Evolutionary conservation across 768 basidiomycete species (phyloP).

Genomic region (Tylopilus subfusipes): DNA sequence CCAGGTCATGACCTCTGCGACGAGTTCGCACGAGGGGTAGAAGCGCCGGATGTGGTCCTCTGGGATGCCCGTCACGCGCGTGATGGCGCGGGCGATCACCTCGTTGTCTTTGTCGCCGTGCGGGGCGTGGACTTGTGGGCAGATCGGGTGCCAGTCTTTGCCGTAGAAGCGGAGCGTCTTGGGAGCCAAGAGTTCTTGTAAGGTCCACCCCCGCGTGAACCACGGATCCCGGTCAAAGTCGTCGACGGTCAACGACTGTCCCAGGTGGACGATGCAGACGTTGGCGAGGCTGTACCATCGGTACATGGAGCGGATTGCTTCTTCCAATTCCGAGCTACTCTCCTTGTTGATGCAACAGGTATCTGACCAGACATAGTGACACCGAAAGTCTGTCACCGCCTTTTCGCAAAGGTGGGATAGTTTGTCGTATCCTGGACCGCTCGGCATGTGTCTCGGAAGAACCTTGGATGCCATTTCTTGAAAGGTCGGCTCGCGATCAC

Average conservation of each 20-base stretch:
- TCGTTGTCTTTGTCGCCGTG: conserved; percentile 5
- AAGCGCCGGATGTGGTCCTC: not conserved
- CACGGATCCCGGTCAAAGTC: conserved; percentile 14
- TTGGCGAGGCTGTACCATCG: conserved; percentile 17
- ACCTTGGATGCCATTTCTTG: conserved; percentile 2
- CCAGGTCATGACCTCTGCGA: conserved; percentile 12
- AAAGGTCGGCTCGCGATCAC: conserved; percentile 3
- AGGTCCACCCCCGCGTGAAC: conserved; percentile 14
- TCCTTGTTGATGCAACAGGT: conserved; percentile 10
- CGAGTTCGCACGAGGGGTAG: conserved; percentile 1
- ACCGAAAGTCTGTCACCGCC: conserved; percentile 1
- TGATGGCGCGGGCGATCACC: not conserved
- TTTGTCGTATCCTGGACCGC: conserved; percentile 8
- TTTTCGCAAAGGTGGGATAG: conserved; percentile 6
- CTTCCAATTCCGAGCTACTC: conserved; percentile 11
- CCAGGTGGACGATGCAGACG: conserved; percentile 16
- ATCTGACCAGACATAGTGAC: conserved; percentile 14
- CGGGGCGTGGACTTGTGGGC: not conserved
- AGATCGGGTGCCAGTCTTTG: conserved; percentile 11
- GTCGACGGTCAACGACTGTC: conserved; percentile 10
- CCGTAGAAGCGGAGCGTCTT: conserved; percentile 11
- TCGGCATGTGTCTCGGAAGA: not conserved
- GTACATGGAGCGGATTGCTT: conserved; percentile 14
- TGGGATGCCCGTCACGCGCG: conserved; percentile 4
- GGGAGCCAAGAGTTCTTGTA: conserved; percentile 17